A percentile compares a stretch with the other conserved stretches of the same genome.
These are phyloP conservation scores for Elsinoe necatrix DNA, from an alignment of 2,329 filamentous ascomycete genomes.

Conservation along the genomic window DNA sequence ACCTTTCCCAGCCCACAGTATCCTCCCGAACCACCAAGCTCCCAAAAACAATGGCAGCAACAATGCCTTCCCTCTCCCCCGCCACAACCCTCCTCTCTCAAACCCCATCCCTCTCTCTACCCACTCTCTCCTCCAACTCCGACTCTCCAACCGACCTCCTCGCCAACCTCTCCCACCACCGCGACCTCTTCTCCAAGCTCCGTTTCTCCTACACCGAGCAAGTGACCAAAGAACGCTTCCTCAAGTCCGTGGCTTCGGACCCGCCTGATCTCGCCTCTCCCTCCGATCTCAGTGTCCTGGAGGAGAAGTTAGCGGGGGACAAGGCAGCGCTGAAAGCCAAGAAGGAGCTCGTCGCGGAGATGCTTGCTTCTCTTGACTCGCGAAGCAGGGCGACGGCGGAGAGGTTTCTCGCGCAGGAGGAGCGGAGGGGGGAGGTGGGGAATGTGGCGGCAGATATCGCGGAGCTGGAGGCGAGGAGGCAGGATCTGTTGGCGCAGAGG, in stretches of 20 bases:
- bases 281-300: conserved; percentile 71
- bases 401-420: conserved; percentile 10
- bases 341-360: conserved; percentile 67
- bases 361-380: conserved; percentile 64
- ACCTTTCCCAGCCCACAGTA: too few species aligned
- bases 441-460: conserved; percentile 44
- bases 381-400: conserved; percentile 50
- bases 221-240: conserved; percentile 96
- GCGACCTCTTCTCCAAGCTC: conserved; percentile 89
- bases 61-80: conserved; percentile 30
- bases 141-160: conserved; percentile 66
- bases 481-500: conserved; percentile 35
- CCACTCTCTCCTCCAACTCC: conserved; percentile 20
- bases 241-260: conserved; percentile 83
- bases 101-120: conserved; percentile 29
- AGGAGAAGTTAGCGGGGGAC: conserved; percentile 57
- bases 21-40: neutral
- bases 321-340: conserved; percentile 71
- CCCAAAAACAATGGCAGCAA: neutral
- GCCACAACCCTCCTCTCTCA: conserved; percentile 48
- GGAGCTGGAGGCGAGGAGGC: conserved; percentile 43
- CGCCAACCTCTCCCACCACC: conserved; percentile 81
- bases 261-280: conserved; percentile 77
- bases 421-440: neutral
- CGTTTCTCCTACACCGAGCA: conserved; percentile 97